Conservation (phyloP, 371 early-diverging fungal species). For the Modicella reniformis region DNA sequence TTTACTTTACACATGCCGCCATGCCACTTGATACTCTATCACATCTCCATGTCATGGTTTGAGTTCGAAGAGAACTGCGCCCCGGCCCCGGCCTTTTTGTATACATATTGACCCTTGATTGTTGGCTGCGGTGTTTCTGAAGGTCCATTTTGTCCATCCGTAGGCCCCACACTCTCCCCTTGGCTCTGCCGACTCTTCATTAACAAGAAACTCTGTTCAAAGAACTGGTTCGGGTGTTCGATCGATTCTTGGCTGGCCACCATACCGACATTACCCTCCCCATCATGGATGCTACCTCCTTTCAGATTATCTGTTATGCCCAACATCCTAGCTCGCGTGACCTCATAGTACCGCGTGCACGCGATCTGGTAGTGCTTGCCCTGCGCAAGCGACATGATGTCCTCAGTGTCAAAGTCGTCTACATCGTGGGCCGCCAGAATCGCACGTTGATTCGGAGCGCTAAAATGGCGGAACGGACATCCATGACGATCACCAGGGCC, state of each 20-base stretch:
- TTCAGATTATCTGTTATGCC: slow-evolving; percentile 31
- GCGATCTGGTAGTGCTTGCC: slow-evolving; percentile 92
- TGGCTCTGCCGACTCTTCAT: slow-evolving; percentile 18
- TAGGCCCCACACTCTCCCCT: background rate
- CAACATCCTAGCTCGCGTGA: slow-evolving; percentile 62
- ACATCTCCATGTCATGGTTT: slow-evolving; percentile 34
- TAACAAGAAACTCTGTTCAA: slow-evolving; percentile 75
- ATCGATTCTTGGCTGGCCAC: slow-evolving; percentile 72
- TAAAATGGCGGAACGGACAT: slow-evolving; percentile 94
- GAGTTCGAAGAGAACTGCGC: slow-evolving; percentile 14
- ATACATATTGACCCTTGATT: slow-evolving; percentile 39
- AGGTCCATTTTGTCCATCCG: slow-evolving; percentile 9
- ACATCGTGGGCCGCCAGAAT: slow-evolving; percentile 62
- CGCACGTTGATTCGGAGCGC: slow-evolving; percentile 67
- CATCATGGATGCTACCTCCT: slow-evolving; percentile 38
- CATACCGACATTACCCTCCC: slow-evolving; percentile 53
- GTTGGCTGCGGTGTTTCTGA: slow-evolving; percentile 23
- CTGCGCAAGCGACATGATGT: slow-evolving; percentile 74
- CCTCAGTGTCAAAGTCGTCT: slow-evolving; percentile 64
- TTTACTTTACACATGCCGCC: too few species aligned
- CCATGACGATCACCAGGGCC: slow-evolving; percentile 89
- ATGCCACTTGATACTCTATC: too few species aligned
- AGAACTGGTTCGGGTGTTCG: slow-evolving; percentile 93
- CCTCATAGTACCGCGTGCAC: slow-evolving; percentile 90
- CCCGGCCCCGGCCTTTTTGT: slow-evolving; percentile 42